These are phyloP conservation scores for Amborella trichopoda DNA, from an alignment of 164 flowering plant genomes.

Conservation along the genomic window DNA sequence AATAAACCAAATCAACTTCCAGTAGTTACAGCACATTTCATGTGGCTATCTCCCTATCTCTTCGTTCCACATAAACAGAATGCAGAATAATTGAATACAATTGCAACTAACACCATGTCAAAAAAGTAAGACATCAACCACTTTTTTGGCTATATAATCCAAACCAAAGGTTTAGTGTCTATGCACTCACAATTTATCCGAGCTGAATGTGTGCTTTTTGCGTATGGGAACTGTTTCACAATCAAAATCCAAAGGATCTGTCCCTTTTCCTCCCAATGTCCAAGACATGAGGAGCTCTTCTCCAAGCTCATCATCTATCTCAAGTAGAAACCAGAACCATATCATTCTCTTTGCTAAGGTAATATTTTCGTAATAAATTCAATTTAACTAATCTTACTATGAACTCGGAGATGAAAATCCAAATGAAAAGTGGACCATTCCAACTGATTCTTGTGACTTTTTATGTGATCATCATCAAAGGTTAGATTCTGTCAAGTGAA, in stretches of 20 bases:
- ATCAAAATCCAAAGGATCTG: slow-evolving; percentile 49
- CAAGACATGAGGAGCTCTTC: slow-evolving; percentile 66
- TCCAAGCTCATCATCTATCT: slow-evolving; percentile 71
- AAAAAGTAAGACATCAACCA: neutral
- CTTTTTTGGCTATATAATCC: neutral
- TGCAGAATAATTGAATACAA: neutral
- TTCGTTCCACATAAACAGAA: neutral
- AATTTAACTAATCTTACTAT: too few relatives aligned
- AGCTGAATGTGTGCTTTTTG: slow-evolving; percentile 44
- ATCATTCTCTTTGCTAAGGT: too few relatives aligned
- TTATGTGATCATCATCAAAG: too few relatives aligned
- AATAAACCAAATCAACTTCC: neutral
- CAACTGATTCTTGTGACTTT: too few relatives aligned
- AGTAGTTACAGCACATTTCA: neutral
- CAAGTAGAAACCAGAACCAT: too few relatives aligned
- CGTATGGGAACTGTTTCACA: slow-evolving; percentile 33
- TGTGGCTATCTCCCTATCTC: neutral
- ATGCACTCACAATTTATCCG: slow-evolving; percentile 58
- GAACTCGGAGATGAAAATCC: too few relatives aligned
- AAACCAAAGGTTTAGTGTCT: neutral
- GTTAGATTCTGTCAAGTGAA: too few relatives aligned
- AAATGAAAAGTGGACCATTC: too few relatives aligned
- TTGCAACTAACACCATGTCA: neutral
- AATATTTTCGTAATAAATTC: too few relatives aligned
- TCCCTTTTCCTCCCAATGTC: slow-evolving; percentile 49